These are phyloP conservation scores for Euptelea pleiosperma DNA, from an alignment of 164 flowering plant genomes.

Conservation along the genomic window DNA sequence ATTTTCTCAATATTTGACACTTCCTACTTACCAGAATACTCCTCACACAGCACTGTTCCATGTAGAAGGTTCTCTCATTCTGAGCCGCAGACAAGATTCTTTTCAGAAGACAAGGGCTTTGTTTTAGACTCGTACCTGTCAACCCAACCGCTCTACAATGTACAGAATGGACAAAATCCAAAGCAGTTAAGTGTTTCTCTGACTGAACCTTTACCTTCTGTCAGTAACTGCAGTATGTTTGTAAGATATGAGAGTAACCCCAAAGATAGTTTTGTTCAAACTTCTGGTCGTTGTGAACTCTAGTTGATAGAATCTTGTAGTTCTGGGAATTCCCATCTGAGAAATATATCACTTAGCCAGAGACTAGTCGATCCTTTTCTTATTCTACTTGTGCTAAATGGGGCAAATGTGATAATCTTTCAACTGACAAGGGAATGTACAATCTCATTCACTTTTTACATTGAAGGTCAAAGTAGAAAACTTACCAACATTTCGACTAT, in stretches of 20 bases:
- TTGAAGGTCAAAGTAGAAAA: no score
- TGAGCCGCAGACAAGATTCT: constrained; percentile 39
- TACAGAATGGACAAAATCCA: constrained; percentile 18
- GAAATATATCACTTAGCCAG: constrained; percentile 15
- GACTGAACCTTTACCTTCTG: constrained; percentile 14
- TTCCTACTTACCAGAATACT: constrained; percentile 34
- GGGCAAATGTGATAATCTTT: no score
- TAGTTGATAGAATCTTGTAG: constrained; percentile 20
- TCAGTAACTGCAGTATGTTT: constrained; percentile 23
- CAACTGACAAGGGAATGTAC: no score
- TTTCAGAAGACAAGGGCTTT: constrained; percentile 38
- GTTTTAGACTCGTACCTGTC: constrained; percentile 38
- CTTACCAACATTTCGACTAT: no score
- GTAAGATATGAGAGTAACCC: constrained; percentile 37
- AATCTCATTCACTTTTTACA: no score
- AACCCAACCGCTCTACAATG: constrained; percentile 22
- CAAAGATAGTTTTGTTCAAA: constrained; percentile 25
- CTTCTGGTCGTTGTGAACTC: constrained; percentile 26
- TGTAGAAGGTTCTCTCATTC: constrained; percentile 41
- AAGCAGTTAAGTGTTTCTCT: constrained; percentile 25
- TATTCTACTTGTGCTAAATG: no score
- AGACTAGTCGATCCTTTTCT: no score
- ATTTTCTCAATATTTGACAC: constrained; percentile 49
- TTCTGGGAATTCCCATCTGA: constrained; percentile 12
- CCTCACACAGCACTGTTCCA: constrained; percentile 36